These are phyloP conservation scores for Bruguiera gymnorhiza DNA, from an alignment of 345 rosid genomes.

Conservation along the genomic window DNA sequence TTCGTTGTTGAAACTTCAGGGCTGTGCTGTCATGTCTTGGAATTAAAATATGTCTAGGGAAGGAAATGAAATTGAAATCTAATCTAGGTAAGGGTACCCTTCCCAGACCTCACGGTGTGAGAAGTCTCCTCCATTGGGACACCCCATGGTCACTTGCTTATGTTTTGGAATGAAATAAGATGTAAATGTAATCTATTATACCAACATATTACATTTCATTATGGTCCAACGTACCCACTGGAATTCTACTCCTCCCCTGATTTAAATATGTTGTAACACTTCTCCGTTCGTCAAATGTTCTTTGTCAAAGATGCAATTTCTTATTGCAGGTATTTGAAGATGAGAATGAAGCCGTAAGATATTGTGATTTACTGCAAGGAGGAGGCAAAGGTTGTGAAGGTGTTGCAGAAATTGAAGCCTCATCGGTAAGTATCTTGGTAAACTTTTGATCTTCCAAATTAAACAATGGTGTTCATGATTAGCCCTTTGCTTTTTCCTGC, in stretches of 20 bases:
- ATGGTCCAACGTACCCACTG: no score
- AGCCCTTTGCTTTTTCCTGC: conserved; percentile 16
- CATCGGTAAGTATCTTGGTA: conserved; percentile 61
- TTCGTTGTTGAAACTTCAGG: background rate
- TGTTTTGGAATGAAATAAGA: no score
- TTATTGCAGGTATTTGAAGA: conserved; percentile 80
- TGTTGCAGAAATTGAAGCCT: conserved; percentile 91
- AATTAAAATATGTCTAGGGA: background rate
- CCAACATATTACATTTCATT: no score
- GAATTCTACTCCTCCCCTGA: no score
- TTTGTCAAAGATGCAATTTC: background rate
- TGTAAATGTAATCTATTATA: no score
- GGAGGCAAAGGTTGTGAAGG: conserved; percentile 97
- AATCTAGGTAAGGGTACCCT: no score
- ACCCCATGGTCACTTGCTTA: no score
- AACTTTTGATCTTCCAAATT: background rate
- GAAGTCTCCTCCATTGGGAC: no score
- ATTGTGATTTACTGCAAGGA: conserved; percentile 88
- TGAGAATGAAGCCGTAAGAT: conserved; percentile 75
- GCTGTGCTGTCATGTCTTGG: background rate
- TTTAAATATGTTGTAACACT: no score
- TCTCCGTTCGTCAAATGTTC: background rate
- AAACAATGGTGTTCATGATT: background rate
- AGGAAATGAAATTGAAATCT: no score
- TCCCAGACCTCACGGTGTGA: no score